Conservation (phyloP, 441 rosid species). For the Adansonia gregorii region DNA sequence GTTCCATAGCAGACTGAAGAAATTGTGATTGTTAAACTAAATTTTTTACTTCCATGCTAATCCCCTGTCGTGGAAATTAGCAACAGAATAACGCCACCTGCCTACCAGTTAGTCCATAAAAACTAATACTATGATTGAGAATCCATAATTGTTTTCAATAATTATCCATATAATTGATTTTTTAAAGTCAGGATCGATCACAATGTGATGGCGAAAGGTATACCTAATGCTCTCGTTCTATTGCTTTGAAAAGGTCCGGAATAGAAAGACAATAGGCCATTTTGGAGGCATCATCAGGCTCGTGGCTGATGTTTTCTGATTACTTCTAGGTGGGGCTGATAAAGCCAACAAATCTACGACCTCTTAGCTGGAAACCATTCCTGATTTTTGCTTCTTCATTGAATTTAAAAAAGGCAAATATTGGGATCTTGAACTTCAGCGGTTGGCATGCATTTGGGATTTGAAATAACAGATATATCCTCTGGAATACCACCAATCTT, state of each 20-base stretch:
- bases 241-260: too few relatives aligned
- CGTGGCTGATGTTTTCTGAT: neutral
- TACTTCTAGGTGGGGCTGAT: neutral
- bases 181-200: neutral
- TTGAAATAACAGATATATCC: neutral
- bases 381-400: neutral
- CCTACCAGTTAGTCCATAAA: neutral
- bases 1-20: neutral
- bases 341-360: neutral
- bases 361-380: neutral
- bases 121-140: neutral
- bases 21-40: neutral
- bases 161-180: neutral
- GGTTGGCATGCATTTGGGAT: too few relatives aligned
- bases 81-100: conserved; percentile 3
- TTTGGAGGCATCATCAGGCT: neutral
- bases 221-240: too few relatives aligned
- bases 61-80: neutral
- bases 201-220: neutral
- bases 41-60: neutral
- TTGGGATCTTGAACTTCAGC: neutral
- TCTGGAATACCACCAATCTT: neutral
- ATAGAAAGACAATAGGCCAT: neutral
- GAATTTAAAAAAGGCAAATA: neutral
- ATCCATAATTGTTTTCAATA: neutral